phyloP scores from a whole-genome alignment of 495 filamentous ascomycete genomes.

The Penicillium chermesinum region DNA sequence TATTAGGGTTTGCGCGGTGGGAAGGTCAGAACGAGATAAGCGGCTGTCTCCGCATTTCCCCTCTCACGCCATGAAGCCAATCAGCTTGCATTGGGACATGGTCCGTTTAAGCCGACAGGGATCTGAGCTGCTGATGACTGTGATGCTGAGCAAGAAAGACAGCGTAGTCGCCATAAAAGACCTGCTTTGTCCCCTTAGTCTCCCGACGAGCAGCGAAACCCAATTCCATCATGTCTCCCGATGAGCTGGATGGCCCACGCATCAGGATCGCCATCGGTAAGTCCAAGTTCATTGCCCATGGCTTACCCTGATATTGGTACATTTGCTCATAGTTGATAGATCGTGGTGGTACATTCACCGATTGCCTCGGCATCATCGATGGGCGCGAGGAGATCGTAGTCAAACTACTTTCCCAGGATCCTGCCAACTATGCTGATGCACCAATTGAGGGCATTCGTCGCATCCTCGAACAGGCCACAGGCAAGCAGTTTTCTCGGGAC shows the following conservation, averaged over 20 bases:
- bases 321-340: conserved; percentile 2
- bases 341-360: conserved; percentile 24
- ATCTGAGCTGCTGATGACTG: too few relatives aligned
- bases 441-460: conserved; percentile 17
- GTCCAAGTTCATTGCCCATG: too few relatives aligned
- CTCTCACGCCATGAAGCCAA: not conserved
- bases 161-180: too few relatives aligned
- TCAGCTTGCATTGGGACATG: not conserved
- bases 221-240: conserved; percentile 10
- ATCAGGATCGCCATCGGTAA: conserved; percentile 26
- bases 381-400: conserved; percentile 18
- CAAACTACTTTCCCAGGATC: conserved; percentile 14
- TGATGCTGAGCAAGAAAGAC: too few relatives aligned
- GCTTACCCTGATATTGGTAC: too few relatives aligned
- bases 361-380: conserved; percentile 8
- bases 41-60: conserved; percentile 4
- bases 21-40: conserved; percentile 15
- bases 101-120: not conserved
- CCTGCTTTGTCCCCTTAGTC: not conserved
- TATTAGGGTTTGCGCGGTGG: not conserved
- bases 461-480: conserved; percentile 17
- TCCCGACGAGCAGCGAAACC: not conserved
- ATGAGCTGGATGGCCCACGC: conserved; percentile 13
- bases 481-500: conserved; percentile 13
- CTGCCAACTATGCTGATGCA: conserved; percentile 16